These are phyloP conservation scores for Mucor circinelloides DNA, from an alignment of 371 early-diverging fungal genomes.

Conservation along the genomic window DNA sequence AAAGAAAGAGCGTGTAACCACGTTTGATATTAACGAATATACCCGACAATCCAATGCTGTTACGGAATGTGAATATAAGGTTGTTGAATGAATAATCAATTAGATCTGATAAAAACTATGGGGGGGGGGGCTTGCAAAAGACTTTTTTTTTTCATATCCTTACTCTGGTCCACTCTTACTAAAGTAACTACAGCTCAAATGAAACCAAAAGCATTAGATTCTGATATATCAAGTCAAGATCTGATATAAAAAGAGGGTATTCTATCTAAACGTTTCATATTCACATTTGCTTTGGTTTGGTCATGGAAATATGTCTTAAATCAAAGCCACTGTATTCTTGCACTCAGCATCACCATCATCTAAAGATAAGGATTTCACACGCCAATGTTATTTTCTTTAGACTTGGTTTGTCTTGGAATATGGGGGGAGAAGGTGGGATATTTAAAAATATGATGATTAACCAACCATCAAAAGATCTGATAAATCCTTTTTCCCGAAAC, in stretches of 20 bases:
- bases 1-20: constrained; percentile 1
- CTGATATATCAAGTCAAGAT: background rate
- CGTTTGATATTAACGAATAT: constrained; percentile 5
- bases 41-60: background rate
- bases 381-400: background rate
- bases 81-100: background rate
- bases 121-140: background rate
- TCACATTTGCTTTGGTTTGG: background rate
- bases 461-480: constrained; percentile 3
- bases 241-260: background rate
- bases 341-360: background rate
- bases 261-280: background rate
- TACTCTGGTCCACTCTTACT: background rate
- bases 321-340: background rate
- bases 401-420: background rate
- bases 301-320: background rate
- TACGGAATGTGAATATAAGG: background rate
- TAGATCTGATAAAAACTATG: constrained; percentile 1
- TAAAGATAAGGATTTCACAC: constrained; percentile 33
- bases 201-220: background rate
- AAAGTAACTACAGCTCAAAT: background rate
- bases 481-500: constrained; percentile 8
- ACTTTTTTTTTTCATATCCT: background rate
- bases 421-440: background rate
- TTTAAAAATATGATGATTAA: background rate